Evolutionary conservation across 192 early-diverging fungal species (phyloP), one percentile per base, ranked within the genome.

Genomic region (Backusella psychrophila): DNA sequence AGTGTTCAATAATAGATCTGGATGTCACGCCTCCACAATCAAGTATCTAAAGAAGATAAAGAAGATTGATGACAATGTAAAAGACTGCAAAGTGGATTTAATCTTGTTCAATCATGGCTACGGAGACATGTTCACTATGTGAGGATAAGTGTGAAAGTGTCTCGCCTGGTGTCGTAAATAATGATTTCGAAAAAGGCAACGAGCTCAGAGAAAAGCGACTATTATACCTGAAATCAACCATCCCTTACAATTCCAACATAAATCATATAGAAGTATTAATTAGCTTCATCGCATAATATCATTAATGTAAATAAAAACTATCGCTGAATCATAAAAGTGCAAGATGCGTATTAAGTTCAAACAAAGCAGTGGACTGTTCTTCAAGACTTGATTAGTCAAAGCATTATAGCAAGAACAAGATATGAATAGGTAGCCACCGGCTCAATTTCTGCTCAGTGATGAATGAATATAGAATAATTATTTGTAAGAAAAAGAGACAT

Each of bases 251-350:
- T 11, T 46, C 69, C 39, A 41, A 39, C 39, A 70, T 70, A 41
- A 36, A 70, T 41, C 69, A 70, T 70, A 70, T 70, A 41, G 69
- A 70, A 70, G 41, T 70, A 70, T 68, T 68, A 17, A 68, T 68
- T 35, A 68, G 15, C 11, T 68, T 35, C 29, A 68, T 68, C 66
- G 15, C 39, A 68, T 19, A 68, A 68, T 68, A 34, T 21, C 66
- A 68, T 68, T 38, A 68, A 68, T 68, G 38, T 68, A 68, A 68
- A 38, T 68, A 68, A 68, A 68, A 68, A 66, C 33, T 68, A 68
- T 68, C 21, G 17, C 35, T 68, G 66, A 39, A 68, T 68, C 66
- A 68, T 68, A 68, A 68, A 68, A 39, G 35, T 68, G 66, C 35
- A 68, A 68, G 35, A 14, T 68, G 35, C 66, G 34, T 68, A 68